Conservation (phyloP, 1,284 basidiomycete genomes). For the Singerocomus inundabilis region DNA sequence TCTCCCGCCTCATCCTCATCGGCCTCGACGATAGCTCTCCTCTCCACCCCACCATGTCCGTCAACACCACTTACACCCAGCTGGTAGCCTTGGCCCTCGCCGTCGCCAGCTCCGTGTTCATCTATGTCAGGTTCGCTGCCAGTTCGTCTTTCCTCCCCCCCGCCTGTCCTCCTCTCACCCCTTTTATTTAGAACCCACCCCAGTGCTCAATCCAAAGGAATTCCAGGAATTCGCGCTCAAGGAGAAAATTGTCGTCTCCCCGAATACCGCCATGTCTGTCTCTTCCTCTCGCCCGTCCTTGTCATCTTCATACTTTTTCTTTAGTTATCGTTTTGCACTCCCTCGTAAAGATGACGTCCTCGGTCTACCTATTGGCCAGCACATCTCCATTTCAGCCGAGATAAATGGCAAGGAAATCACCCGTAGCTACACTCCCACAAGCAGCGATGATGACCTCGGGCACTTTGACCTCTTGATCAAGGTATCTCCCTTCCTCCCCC, state of each 20-base stretch:
- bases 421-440: constrained; percentile 94
- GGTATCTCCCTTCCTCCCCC: constrained; percentile 43
- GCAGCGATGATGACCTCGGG: constrained; percentile 88
- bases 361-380: constrained; percentile 94
- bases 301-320: not conserved
- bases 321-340: constrained; percentile 89
- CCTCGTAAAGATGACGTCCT: constrained; percentile 73
- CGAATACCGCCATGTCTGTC: constrained; percentile 88
- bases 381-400: constrained; percentile 89
- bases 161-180: constrained; percentile 27
- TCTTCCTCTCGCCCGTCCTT: constrained; percentile 11
- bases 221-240: constrained; percentile 85
- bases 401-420: constrained; percentile 89
- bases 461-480: constrained; percentile 97
- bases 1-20: constrained; percentile 60
- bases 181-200: constrained; percentile 47
- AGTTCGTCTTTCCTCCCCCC: constrained; percentile 37
- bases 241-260: constrained; percentile 85
- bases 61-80: constrained; percentile 32
- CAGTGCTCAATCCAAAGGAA: constrained; percentile 68
- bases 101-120: constrained; percentile 34
- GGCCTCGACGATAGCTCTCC: constrained; percentile 41
- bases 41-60: constrained; percentile 17
- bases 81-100: constrained; percentile 39
- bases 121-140: constrained; percentile 47